A percentile compares a stretch with the other conserved stretches of the same genome.
phyloP scores from a whole-genome alignment of 257 asterid genomes.

The Haberlea rhodopensis region DNA sequence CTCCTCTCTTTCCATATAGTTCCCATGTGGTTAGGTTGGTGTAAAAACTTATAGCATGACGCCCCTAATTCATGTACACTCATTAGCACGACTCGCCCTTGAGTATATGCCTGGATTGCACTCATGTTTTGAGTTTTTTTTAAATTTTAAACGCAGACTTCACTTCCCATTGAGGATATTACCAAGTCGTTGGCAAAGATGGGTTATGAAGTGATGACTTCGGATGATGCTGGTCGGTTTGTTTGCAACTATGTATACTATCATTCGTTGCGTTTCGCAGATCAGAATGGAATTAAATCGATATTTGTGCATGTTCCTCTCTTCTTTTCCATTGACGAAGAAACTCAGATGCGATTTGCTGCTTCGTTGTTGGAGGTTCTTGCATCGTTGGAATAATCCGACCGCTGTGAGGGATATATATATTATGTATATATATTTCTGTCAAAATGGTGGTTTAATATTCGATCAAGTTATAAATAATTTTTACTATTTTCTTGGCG shows the following conservation, averaged over 20 bases:
- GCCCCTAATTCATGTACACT: neutral
- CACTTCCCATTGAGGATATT: conserved; percentile 71
- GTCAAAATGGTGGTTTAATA: too few relatives aligned
- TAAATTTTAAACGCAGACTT: conserved; percentile 42
- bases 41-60: neutral
- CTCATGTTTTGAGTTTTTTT: neutral
- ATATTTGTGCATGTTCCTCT: conserved; percentile 95
- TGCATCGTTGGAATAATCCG: conserved; percentile 35
- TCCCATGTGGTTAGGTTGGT: neutral
- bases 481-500: too few relatives aligned
- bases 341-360: conserved; percentile 93
- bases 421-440: too few relatives aligned
- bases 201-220: conserved; percentile 81
- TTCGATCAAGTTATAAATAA: too few relatives aligned
- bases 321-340: conserved; percentile 84
- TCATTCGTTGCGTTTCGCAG: conserved; percentile 87
- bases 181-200: conserved; percentile 58
- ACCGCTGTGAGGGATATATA: too few relatives aligned
- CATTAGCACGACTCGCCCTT: neutral
- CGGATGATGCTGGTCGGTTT: conserved; percentile 93
- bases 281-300: conserved; percentile 73
- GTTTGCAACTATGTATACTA: conserved; percentile 96
- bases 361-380: conserved; percentile 79
- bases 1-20: neutral
- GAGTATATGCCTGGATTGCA: neutral